Evolutionary conservation across 1,284 basidiomycete species (phyloP).

Genomic region (Boletus mariae): DNA sequence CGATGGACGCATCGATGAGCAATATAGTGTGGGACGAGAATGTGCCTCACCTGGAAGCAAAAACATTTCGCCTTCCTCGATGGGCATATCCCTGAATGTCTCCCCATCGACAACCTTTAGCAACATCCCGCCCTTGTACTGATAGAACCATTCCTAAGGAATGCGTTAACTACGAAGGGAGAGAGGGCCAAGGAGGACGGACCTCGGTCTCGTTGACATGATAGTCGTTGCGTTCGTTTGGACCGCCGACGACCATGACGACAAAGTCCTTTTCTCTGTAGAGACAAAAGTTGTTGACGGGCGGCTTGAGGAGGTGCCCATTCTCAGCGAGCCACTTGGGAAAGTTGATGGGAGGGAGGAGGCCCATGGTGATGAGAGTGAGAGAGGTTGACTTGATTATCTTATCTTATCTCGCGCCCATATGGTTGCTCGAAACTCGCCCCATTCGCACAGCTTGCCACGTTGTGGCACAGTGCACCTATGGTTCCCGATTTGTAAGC

Average conservation of each 20-base stretch:
- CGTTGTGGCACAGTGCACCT: too few species aligned
- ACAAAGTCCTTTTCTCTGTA: constrained; percentile 84
- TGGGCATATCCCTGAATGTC: constrained; percentile 83
- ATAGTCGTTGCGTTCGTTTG: constrained; percentile 89
- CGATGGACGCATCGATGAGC: neutral
- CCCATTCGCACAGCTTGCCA: too few species aligned
- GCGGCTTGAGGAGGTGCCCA: constrained; percentile 62
- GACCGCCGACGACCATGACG: constrained; percentile 91
- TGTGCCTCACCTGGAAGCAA: constrained; percentile 72
- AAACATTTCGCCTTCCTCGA: constrained; percentile 97
- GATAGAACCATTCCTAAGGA: constrained; percentile 90
- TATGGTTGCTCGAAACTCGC: neutral
- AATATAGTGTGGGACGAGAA: neutral
- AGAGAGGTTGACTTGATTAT: neutral
- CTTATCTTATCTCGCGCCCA: neutral
- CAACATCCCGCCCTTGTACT: constrained; percentile 88
- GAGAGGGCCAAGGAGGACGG: constrained; percentile 3
- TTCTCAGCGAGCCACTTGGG: constrained; percentile 84
- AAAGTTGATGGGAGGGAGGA: constrained; percentile 77
- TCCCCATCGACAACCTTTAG: constrained; percentile 85
- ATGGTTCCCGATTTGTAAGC: too few species aligned
- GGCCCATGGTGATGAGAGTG: constrained; percentile 45
- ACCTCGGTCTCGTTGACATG: constrained; percentile 93
- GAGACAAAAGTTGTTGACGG: constrained; percentile 88
- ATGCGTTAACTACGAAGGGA: neutral